These are phyloP conservation scores for Guyanaporus albipodus DNA, from an alignment of 768 basidiomycete genomes.

Conservation along the genomic window DNA sequence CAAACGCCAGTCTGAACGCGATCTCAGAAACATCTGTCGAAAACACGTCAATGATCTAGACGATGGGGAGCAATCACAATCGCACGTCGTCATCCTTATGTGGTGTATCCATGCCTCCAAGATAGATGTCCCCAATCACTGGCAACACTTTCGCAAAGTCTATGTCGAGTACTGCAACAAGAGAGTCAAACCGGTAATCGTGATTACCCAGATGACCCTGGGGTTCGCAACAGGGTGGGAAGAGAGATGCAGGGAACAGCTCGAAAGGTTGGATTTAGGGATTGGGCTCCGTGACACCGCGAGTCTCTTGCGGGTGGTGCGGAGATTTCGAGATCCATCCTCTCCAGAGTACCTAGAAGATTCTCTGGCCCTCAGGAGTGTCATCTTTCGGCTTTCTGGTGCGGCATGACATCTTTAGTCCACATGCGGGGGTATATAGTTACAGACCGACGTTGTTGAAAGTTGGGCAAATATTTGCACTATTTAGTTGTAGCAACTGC, in stretches of 20 bases:
- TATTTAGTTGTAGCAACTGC: background rate
- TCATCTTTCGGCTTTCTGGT: constrained; percentile 16
- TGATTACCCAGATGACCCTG: constrained; percentile 25
- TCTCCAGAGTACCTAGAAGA: constrained; percentile 20
- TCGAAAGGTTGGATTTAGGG: constrained; percentile 10
- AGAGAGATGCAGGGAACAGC: constrained; percentile 17
- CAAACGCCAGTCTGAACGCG: constrained; percentile 19
- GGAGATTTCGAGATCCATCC: constrained; percentile 10
- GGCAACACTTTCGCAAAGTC: constrained; percentile 26
- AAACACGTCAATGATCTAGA: constrained; percentile 11
- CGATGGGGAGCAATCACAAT: constrained; percentile 5
- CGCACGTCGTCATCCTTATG: constrained; percentile 18
- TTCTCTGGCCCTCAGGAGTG: constrained; percentile 13
- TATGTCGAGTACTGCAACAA: constrained; percentile 23
- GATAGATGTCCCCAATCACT: constrained; percentile 25
- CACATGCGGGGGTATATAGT: too few species aligned
- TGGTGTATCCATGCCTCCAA: constrained; percentile 31
- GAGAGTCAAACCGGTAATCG: constrained; percentile 24
- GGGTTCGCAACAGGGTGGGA: constrained; percentile 14
- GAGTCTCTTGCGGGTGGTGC: constrained; percentile 14
- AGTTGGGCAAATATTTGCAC: background rate
- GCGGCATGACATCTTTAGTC: background rate
- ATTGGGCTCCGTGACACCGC: background rate
- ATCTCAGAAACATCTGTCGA: constrained; percentile 20
- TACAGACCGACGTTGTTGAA: too few species aligned